Evolutionary conservation across 768 basidiomycete genomes (phyloP).

Genomic region (Kondoa subrosea): DNA sequence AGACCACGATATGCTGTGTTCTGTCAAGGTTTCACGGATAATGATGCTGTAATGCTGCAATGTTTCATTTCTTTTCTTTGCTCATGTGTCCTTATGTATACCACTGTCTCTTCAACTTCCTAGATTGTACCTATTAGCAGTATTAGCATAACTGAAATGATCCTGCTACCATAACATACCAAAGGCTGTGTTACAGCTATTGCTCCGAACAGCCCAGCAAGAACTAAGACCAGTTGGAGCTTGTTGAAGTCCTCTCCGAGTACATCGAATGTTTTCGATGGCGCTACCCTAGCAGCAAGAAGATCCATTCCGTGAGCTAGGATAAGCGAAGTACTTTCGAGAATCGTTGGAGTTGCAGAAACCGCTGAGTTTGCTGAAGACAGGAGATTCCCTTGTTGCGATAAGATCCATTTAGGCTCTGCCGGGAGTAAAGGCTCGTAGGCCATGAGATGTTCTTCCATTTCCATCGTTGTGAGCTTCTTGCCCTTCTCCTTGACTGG

Average conservation of each 20-base stretch:
- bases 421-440: slow-evolving; percentile 66
- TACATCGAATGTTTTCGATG: slow-evolving; percentile 81
- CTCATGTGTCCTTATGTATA: neutral
- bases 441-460: slow-evolving; percentile 66
- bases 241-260: slow-evolving; percentile 87
- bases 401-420: slow-evolving; percentile 46
- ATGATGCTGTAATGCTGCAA: no score
- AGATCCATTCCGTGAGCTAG: slow-evolving; percentile 76
- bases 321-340: slow-evolving; percentile 82
- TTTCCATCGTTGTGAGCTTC: slow-evolving; percentile 58
- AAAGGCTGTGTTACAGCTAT: neutral
- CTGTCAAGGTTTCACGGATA: no score
- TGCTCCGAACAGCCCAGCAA: slow-evolving; percentile 40
- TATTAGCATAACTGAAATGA: neutral
- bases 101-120: neutral
- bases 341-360: slow-evolving; percentile 58
- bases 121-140: neutral
- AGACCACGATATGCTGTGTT: no score
- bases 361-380: slow-evolving; percentile 45
- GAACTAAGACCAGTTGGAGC: slow-evolving; percentile 66
- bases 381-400: slow-evolving; percentile 42
- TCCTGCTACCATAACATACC: neutral
- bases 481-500: no score
- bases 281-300: slow-evolving; percentile 67
- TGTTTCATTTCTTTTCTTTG: neutral